phyloP scores from a whole-genome alignment of 345 rosid genomes.

The Camelina neglecta region DNA sequence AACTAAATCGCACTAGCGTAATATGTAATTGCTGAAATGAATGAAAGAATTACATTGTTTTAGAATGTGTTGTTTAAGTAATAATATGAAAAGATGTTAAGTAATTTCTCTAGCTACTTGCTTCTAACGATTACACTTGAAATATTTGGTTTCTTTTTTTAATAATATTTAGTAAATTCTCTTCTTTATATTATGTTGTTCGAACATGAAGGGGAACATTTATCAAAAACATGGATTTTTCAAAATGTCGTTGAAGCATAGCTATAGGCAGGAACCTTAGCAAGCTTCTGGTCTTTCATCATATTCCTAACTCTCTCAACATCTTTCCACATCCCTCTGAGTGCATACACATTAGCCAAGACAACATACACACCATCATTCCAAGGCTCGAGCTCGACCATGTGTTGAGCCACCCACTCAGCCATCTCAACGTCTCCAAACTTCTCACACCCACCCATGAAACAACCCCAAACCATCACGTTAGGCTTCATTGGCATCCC shows the following conservation, averaged over 20 bases:
- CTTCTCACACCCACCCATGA: constrained; percentile 94
- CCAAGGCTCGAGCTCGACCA: constrained; percentile 77
- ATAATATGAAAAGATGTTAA: not conserved
- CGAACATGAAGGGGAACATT: constrained; percentile 15
- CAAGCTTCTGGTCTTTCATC: constrained; percentile 61
- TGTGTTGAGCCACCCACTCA: constrained; percentile 79
- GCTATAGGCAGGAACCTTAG: constrained; percentile 75
- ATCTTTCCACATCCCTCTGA: constrained; percentile 72
- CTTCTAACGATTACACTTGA: not conserved
- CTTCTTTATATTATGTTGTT: not conserved
- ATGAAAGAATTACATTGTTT: not conserved
- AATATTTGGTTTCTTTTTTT: not conserved
- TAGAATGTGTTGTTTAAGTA: not conserved
- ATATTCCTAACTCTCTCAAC: constrained; percentile 72
- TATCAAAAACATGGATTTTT: not conserved
- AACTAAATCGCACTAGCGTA: no score
- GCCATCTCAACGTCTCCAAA: constrained; percentile 74
- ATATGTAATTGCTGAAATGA: no score
- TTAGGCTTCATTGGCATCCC: constrained; percentile 82
- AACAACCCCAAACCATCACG: constrained; percentile 77
- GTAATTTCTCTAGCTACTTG: not conserved
- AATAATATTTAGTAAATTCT: no score
- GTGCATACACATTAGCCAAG: constrained; percentile 82
- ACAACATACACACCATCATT: constrained; percentile 84
- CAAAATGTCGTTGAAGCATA: constrained; percentile 34